Conservation (phyloP, 306 rosid genomes). For the Castanea mollissima region DNA sequence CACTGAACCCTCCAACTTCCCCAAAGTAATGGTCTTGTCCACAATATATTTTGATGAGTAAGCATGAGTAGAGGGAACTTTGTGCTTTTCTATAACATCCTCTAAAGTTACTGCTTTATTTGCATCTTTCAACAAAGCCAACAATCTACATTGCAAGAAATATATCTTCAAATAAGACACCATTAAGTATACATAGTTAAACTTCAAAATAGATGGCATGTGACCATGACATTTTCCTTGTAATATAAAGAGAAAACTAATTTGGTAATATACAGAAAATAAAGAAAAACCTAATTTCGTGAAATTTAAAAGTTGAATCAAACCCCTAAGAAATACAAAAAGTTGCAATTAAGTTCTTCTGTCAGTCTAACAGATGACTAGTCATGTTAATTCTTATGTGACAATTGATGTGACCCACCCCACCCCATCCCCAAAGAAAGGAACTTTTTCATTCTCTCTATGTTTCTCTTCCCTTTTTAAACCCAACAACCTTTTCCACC, state of each 20-base stretch:
- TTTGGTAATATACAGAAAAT: too few species aligned
- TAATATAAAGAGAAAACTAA: neutral
- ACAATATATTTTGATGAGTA: slow-evolving; percentile 37
- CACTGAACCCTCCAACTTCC: slow-evolving; percentile 84
- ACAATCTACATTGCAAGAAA: slow-evolving; percentile 47
- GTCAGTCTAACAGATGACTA: too few species aligned
- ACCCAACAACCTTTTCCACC: too few species aligned
- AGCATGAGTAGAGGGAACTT: slow-evolving; percentile 54
- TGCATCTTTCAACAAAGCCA: slow-evolving; percentile 60
- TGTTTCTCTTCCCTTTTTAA: too few species aligned
- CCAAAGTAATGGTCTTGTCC: slow-evolving; percentile 71
- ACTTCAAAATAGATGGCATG: neutral
- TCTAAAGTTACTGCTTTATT: slow-evolving; percentile 60
- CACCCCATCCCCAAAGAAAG: too few species aligned
- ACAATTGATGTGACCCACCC: too few species aligned
- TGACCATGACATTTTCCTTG: neutral
- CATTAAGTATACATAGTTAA: neutral
- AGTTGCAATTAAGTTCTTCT: too few species aligned
- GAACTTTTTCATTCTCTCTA: too few species aligned
- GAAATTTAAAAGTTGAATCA: too few species aligned
- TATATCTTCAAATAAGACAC: slow-evolving; percentile 10
- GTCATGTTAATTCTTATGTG: too few species aligned
- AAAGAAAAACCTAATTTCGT: too few species aligned
- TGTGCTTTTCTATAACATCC: slow-evolving; percentile 49
- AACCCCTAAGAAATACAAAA: too few species aligned